Conservation (phyloP, 2,329 filamentous ascomycete species). For the Aspergillus sergii region DNA sequence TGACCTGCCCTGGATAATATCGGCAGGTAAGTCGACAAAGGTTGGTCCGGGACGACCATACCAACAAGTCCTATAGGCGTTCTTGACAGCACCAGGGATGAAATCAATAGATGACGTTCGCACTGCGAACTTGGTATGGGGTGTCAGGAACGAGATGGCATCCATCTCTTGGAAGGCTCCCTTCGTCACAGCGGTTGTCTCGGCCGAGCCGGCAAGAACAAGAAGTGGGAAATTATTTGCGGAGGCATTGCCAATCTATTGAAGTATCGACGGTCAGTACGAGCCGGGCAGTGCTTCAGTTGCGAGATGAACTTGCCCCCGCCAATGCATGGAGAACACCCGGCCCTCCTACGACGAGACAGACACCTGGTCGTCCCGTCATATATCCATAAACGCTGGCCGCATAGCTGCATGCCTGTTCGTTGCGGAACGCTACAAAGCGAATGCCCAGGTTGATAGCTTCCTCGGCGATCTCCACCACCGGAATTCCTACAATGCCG, state of each 20-base stretch:
- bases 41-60: constrained; percentile 57
- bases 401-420: constrained; percentile 62
- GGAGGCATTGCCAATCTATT: constrained; percentile 53
- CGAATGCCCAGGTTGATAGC: constrained; percentile 59
- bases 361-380: constrained; percentile 59
- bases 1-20: constrained; percentile 53
- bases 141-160: constrained; percentile 54
- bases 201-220: constrained; percentile 57
- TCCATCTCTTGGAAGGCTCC: constrained; percentile 62
- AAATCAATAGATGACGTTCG: constrained; percentile 50
- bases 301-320: constrained; percentile 45
- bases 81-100: constrained; percentile 51
- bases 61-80: constrained; percentile 56
- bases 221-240: constrained; percentile 60
- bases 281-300: background rate
- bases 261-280: constrained; percentile 7
- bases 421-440: constrained; percentile 62
- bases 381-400: constrained; percentile 62
- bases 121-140: constrained; percentile 56
- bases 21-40: constrained; percentile 59
- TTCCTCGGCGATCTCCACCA: constrained; percentile 61
- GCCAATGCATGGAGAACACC: constrained; percentile 62
- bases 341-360: constrained; percentile 61
- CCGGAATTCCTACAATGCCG: constrained; percentile 58
- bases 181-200: constrained; percentile 55